A percentile compares a stretch with the other conserved stretches of the same genome.
phyloP scores from a whole-genome alignment of 345 rosid genomes.

The Populus deltoides region DNA sequence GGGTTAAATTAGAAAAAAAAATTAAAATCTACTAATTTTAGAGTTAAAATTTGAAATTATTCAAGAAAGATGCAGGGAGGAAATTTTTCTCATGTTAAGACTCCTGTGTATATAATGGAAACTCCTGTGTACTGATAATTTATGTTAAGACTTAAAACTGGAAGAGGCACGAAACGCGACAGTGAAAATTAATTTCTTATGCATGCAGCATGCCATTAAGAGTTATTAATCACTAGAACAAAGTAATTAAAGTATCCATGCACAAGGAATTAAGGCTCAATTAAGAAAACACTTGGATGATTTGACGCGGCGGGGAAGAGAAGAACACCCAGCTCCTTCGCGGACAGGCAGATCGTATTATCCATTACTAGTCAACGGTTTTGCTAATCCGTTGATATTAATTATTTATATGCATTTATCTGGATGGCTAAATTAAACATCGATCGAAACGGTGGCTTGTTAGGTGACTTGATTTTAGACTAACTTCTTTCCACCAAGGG shows the following conservation, averaged over 20 bases:
- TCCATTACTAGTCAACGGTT: background rate
- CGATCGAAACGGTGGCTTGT: background rate
- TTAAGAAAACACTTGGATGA: background rate
- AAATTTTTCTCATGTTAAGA: no score
- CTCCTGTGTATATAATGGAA: no score
- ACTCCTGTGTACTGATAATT: background rate
- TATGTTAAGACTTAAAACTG: background rate
- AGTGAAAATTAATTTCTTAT: constrained; percentile 18
- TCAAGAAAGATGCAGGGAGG: no score
- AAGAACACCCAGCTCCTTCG: background rate
- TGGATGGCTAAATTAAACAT: background rate
- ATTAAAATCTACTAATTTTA: no score
- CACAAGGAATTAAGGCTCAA: background rate
- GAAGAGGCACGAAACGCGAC: constrained; percentile 13
- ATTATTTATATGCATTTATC: background rate
- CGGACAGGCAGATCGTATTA: background rate
- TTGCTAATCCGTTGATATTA: background rate
- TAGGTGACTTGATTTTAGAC: background rate
- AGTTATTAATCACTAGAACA: background rate
- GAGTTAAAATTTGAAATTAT: no score
- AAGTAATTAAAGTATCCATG: background rate
- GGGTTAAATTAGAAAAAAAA: no score
- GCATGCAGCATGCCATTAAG: background rate
- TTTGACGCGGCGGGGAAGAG: background rate
- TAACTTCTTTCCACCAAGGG: background rate